Percentiles rank a stretch among this genome's conserved stretches.
Conservation (phyloP, 2,329 filamentous ascomycete species). For the Ramularia endophylla region DNA sequence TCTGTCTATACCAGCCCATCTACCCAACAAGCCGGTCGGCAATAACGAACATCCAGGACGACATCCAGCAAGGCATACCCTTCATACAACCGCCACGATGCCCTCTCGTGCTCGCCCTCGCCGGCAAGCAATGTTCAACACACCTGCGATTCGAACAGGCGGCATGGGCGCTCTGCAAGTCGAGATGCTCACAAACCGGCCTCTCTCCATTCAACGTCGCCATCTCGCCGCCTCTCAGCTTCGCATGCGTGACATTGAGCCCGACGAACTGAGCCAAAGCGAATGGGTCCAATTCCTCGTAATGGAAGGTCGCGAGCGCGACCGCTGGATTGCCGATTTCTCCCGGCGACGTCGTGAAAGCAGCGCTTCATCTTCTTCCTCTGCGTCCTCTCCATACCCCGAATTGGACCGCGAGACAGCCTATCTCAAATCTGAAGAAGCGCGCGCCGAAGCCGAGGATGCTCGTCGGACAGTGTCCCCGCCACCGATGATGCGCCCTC, state of each 20-base stretch:
- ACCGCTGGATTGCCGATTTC: slow-evolving; percentile 29
- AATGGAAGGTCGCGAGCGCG: slow-evolving; percentile 29
- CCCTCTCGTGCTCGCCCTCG: slow-evolving; percentile 18
- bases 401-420: slow-evolving; percentile 17
- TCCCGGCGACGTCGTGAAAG: slow-evolving; percentile 22
- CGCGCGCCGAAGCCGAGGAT: slow-evolving; percentile 24
- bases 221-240: slow-evolving; percentile 30
- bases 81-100: slow-evolving; percentile 13
- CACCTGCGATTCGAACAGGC: slow-evolving; percentile 29
- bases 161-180: slow-evolving; percentile 31
- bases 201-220: slow-evolving; percentile 29
- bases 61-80: too few relatives aligned
- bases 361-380: slow-evolving; percentile 17
- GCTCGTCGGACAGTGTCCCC: too few relatives aligned
- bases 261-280: slow-evolving; percentile 28
- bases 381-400: slow-evolving; percentile 9
- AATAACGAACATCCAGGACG: too few relatives aligned
- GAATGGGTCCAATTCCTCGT: slow-evolving; percentile 32
- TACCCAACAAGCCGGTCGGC: too few relatives aligned
- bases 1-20: too few relatives aligned
- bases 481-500: neutral
- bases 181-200: slow-evolving; percentile 30
- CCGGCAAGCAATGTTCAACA: slow-evolving; percentile 31
- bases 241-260: slow-evolving; percentile 32
- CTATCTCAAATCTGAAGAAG: slow-evolving; percentile 28